Percentiles rank a stretch among this genome's conserved stretches.
phyloP scores from a whole-genome alignment of 2,329 filamentous ascomycete genomes.

The Exophiala lecanii-corni region DNA sequence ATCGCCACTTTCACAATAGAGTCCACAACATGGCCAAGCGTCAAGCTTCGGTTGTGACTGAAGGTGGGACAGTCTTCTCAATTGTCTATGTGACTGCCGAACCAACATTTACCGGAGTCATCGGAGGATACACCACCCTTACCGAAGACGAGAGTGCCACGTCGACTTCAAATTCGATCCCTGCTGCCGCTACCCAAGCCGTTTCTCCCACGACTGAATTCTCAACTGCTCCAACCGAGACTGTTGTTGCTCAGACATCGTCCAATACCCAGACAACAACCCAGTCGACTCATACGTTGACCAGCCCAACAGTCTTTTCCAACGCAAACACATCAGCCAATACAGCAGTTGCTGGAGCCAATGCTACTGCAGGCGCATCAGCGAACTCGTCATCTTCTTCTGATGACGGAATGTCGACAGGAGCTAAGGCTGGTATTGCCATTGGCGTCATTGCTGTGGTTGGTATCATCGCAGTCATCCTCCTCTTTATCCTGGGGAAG shows the following conservation, averaged over 20 bases:
- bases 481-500: conserved; percentile 70
- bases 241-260: conserved; percentile 17
- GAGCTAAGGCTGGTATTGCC: conserved; percentile 73
- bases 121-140: conserved; percentile 46
- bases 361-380: conserved; percentile 18
- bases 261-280: conserved; percentile 16
- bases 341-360: conserved; percentile 15
- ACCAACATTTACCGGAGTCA: conserved; percentile 49
- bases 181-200: conserved; percentile 4
- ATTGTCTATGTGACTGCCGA: conserved; percentile 50
- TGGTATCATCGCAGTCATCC: conserved; percentile 59
- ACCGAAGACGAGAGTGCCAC: conserved; percentile 8
- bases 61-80: conserved; percentile 22
- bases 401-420: conserved; percentile 38
- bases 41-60: conserved; percentile 17
- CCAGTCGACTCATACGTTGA: conserved; percentile 9
- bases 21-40: conserved; percentile 21
- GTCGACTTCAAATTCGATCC: conserved; percentile 4
- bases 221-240: conserved; percentile 10
- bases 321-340: conserved; percentile 4
- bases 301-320: conserved; percentile 14
- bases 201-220: conserved; percentile 4
- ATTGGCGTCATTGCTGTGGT: conserved; percentile 73
- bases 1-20: conserved; percentile 17
- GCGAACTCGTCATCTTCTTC: conserved; percentile 19